Base-by-base conservation (phyloP, 768 basidiomycete species). In the Trametes gibbosa region DNA sequence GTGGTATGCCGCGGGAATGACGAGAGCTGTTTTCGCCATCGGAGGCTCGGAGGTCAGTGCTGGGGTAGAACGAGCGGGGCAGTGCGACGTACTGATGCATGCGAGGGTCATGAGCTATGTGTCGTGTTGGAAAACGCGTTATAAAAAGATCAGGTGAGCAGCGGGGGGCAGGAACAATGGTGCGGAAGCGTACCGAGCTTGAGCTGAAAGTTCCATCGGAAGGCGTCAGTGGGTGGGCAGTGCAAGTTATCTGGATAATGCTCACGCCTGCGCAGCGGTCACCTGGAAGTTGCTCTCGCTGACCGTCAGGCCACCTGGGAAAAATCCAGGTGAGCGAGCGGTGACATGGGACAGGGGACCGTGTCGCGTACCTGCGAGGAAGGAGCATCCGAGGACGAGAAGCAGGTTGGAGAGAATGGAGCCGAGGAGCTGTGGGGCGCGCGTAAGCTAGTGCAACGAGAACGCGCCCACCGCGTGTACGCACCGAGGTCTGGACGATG, bases 361-460 rank as follows among this genome's bases (percentile, higher is more conserved):
- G 24, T 47, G 45, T 50, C 19, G 72, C 77, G 59, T 60, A 84
- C 87, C 89, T 48, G 91, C 92, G 53, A 95, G 76, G 79, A 95
- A 95, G 14, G 91, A 92, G 72, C 89, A 92, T 7, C 95, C 95
- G 14, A 98, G 78, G 17, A 98, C 94, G 37, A 97, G 79, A 9
- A 97, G 81, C 39, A 95, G 77, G 73, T 97, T 97, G 13, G 92
- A 95, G 39, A 97, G 74, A 59, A 97, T 90, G 27, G 92, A 94
- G 19, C 94, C 95, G 45, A 97, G 81, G 82, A 96, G 86, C 90
- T 90, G 63, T 4, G 53, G 17, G 35, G 35, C 29, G 29, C 35
- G 50, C 35, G 50, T 40, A 2, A 37, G 34, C 19, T 21, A 4
- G 10, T 10, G 14, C 12, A 16, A 62, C 27, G 41, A 29, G 23